These are phyloP conservation scores for Musa schizocarpa DNA, from an alignment of 176 grass and related monocot species.

Conservation along the genomic window DNA sequence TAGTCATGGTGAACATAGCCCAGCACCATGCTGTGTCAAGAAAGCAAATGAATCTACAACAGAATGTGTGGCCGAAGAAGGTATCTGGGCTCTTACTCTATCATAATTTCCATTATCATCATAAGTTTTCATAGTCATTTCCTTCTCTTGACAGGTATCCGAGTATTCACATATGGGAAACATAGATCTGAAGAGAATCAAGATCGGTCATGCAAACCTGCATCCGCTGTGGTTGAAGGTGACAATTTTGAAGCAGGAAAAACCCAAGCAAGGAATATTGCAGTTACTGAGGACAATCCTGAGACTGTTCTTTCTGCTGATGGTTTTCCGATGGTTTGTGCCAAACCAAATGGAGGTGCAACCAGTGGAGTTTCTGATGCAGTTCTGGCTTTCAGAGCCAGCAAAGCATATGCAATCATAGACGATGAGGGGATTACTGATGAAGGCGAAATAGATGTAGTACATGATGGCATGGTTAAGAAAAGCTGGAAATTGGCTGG, in stretches of 20 bases:
- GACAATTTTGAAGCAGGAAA: not conserved
- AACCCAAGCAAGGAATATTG: not conserved
- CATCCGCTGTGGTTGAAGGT: not conserved
- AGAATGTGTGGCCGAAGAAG: not conserved
- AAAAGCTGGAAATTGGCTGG: not conserved
- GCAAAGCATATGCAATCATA: not conserved
- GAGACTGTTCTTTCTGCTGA: not conserved
- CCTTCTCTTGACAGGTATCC: not conserved
- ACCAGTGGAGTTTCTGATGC: not conserved
- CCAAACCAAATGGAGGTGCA: not conserved
- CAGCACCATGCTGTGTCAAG: not conserved
- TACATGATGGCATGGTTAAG: not conserved
- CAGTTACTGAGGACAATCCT: not conserved
- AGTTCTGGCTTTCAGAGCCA: not conserved
- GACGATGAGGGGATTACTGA: not conserved
- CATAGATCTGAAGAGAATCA: conserved; percentile 6
- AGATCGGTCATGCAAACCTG: not conserved
- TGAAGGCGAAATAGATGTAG: not conserved
- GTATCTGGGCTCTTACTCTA: not conserved
- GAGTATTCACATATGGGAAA: not conserved
- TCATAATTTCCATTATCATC: not conserved
- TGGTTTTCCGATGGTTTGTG: not conserved
- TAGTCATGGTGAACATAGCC: not conserved
- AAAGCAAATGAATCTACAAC: not conserved
- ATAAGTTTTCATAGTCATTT: not conserved